Conservation (phyloP, 2,329 filamentous ascomycete species). For the Neobulgaria alba region DNA sequence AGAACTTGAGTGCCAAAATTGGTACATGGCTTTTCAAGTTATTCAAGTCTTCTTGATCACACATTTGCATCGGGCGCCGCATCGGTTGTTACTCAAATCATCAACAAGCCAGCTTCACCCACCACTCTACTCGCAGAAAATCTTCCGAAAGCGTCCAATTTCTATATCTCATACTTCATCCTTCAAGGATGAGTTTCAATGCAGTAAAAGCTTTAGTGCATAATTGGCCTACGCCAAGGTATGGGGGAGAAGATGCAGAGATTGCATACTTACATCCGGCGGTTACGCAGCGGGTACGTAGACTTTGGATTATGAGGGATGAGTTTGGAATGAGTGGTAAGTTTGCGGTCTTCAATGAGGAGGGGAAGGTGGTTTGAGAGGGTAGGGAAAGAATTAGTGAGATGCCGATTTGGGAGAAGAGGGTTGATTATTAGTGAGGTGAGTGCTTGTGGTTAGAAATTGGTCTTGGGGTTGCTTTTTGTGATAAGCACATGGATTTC, state of each 20-base stretch:
- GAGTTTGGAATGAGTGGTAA: constrained; percentile 69
- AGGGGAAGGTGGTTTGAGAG: constrained; percentile 55
- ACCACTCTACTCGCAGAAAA: constrained; percentile 61
- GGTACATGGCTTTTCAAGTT: constrained; percentile 85
- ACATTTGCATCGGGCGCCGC: constrained; percentile 77
- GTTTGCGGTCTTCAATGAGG: constrained; percentile 60
- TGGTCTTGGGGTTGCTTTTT: too few relatives aligned
- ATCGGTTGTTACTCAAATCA: constrained; percentile 55
- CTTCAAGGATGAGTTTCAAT: constrained; percentile 75
- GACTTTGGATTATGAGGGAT: constrained; percentile 77
- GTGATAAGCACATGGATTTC: too few relatives aligned
- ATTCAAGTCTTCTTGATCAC: constrained; percentile 87
- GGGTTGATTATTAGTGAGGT: constrained; percentile 18
- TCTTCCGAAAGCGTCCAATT: constrained; percentile 80
- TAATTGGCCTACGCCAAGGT: constrained; percentile 41
- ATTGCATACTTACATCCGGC: constrained; percentile 68
- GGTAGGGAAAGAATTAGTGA: constrained; percentile 28
- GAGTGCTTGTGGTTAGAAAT: too few relatives aligned
- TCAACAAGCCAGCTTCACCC: constrained; percentile 50
- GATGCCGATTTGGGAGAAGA: constrained; percentile 23
- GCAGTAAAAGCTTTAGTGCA: constrained; percentile 61
- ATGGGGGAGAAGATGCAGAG: constrained; percentile 51
- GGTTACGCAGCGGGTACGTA: constrained; percentile 49
- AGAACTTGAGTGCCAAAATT: constrained; percentile 81
- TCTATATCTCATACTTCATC: constrained; percentile 91